Base-by-base conservation (phyloP, 768 basidiomycete genomes). In the Tephrocybe sp. region DNA sequence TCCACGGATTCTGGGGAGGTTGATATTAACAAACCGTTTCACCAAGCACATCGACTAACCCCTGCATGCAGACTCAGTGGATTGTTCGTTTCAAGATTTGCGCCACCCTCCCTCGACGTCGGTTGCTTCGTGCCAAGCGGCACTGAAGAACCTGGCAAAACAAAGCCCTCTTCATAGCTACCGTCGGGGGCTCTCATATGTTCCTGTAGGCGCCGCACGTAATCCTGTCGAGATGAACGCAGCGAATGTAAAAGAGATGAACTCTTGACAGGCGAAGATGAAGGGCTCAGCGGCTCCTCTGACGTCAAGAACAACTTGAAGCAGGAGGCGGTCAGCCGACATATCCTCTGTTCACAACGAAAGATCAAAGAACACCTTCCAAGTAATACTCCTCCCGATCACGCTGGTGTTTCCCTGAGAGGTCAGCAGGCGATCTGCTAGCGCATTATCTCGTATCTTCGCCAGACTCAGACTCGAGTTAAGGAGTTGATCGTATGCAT, bases 1-100 rank as follows among this genome's bases (percentile, higher is more conserved):
- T 88, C 97, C 97, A 99, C 9, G 95, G 95, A 68, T 95, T 97
- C 85, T 95, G n/a, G 31, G 53, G n/a, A 22, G 2, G 43, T 50
- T 23, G 26, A 14, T 22, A n/a, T 47, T 23, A 13, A 42, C 45
- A 35, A 39, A 20, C 34, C 35, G 52, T 41, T 4, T 48, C 13
- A 53, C 11, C 45, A 48, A 32, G 48, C 9, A 34, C 4, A 45
- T 11, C 16, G 10, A 55, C 71, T 41, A 49, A 87, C 87, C 75
- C 90, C 83, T 49, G 84, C 77, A 59, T 92, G 83, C 53, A 91
- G 69, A 65, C 88, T 91, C 35, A 93, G 70, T 9, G 90, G 92
- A 66, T 92, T 92, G 65, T 90, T 89, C 55, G 72, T 75, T 55
- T 87, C 83, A 54, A 90, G 70, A 62, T 85, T 78, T 40, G 65